Evolutionary conservation across 257 asterid species (phyloP).

Genomic region (Solanum peruvianum): DNA sequence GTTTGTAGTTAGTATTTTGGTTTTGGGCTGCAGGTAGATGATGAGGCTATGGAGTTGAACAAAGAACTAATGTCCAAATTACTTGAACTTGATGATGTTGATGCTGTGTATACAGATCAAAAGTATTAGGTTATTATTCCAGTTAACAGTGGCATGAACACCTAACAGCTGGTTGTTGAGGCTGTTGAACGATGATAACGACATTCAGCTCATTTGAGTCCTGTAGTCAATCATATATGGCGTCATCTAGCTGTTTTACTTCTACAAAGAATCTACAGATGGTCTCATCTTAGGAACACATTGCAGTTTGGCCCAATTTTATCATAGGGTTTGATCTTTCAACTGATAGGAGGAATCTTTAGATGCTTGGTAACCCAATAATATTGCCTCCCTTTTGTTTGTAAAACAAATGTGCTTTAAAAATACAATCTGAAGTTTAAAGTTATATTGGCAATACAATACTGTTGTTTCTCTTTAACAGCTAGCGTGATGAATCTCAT

Average conservation of each 20-base stretch:
- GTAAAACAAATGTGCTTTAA: background rate
- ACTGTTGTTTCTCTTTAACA: background rate
- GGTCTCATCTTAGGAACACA: background rate
- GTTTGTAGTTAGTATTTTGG: background rate
- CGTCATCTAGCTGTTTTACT: background rate
- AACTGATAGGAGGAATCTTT: background rate
- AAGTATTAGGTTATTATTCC: conserved; percentile 12
- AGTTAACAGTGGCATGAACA: background rate
- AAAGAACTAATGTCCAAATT: conserved; percentile 63
- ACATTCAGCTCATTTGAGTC: background rate
- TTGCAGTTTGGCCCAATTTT: background rate
- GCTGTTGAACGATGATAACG: background rate
- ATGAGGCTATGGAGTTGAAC: conserved; percentile 93
- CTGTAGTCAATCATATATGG: background rate
- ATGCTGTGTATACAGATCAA: conserved; percentile 84
- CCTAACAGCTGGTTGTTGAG: background rate
- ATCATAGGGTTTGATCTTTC: background rate
- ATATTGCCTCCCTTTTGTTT: background rate
- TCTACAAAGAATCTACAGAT: background rate
- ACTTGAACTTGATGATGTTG: conserved; percentile 90
- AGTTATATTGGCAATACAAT: background rate
- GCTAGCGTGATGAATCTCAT: background rate
- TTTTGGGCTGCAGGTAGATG: conserved; percentile 53
- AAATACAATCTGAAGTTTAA: background rate
- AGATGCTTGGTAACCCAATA: background rate